These are phyloP conservation scores for Plantago ovata DNA, from an alignment of 257 asterid species.

Conservation along the genomic window DNA sequence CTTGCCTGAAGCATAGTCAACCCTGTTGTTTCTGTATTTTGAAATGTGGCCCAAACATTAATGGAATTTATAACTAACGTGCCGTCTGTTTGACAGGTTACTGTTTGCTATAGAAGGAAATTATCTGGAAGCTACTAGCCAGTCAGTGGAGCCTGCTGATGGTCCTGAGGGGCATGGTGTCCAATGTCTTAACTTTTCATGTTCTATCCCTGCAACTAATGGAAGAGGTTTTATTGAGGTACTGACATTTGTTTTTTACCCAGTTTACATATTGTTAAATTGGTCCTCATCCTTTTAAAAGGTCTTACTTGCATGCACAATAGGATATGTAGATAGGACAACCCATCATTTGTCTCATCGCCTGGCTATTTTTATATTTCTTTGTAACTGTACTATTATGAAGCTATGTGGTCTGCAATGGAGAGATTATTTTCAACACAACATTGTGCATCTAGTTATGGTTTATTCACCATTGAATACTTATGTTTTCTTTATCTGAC, in stretches of 20 bases:
- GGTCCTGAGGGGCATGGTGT: conserved; percentile 33
- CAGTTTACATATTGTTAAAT: not conserved
- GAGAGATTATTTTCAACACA: no score
- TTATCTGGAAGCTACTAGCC: conserved; percentile 31
- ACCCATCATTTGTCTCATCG: no score
- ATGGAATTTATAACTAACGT: not conserved
- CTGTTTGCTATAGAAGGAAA: conserved; percentile 43
- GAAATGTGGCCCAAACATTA: not conserved
- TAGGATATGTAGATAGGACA: no score
- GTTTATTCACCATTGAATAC: no score
- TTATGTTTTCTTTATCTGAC: no score
- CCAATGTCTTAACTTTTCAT: conserved; percentile 68
- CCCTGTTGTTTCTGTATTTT: not conserved
- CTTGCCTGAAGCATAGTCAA: no score
- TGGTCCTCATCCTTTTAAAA: no score
- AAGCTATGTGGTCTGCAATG: no score
- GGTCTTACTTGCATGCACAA: no score
- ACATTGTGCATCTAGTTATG: no score
- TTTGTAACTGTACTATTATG: no score
- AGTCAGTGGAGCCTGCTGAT: conserved; percentile 20
- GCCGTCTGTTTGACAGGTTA: conserved; percentile 28
- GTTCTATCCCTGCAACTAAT: conserved; percentile 54
- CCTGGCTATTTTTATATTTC: no score
- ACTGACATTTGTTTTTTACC: not conserved
- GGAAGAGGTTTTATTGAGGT: conserved; percentile 99